These are phyloP conservation scores for Nothopassalora personata DNA, from an alignment of 2,329 filamentous ascomycete genomes.

Conservation along the genomic window DNA sequence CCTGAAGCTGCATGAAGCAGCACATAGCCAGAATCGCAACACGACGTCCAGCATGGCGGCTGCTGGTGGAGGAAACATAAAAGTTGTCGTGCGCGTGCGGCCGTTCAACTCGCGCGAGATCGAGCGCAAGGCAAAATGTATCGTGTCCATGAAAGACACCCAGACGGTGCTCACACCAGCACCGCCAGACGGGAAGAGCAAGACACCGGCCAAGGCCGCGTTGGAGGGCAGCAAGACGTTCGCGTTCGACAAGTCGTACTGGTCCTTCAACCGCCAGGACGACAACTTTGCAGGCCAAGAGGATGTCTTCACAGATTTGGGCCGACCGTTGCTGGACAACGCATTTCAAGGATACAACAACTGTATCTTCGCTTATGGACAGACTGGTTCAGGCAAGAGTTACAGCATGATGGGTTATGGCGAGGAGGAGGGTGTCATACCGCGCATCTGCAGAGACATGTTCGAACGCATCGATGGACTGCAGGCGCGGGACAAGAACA, in stretches of 20 bases:
- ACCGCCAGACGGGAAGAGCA: slow-evolving; percentile 54
- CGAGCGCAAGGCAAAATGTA: slow-evolving; percentile 91
- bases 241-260: slow-evolving; percentile 95
- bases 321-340: slow-evolving; percentile 88
- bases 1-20: slow-evolving; percentile 1
- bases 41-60: slow-evolving; percentile 21
- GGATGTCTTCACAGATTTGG: slow-evolving; percentile 80
- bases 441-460: slow-evolving; percentile 96
- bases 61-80: slow-evolving; percentile 85
- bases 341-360: slow-evolving; percentile 99
- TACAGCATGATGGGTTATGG: slow-evolving; percentile 99
- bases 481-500: slow-evolving; percentile 64
- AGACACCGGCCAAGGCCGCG: slow-evolving; percentile 57
- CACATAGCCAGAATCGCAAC: slow-evolving; percentile 1
- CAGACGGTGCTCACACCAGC: slow-evolving; percentile 84
- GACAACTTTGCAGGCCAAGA: slow-evolving; percentile 84
- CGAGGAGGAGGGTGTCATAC: slow-evolving; percentile 90
- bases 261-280: slow-evolving; percentile 86
- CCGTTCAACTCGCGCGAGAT: slow-evolving; percentile 84
- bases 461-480: slow-evolving; percentile 75
- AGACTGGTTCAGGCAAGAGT: slow-evolving; percentile 96
- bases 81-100: slow-evolving; percentile 95
- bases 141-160: slow-evolving; percentile 90
- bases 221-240: slow-evolving; percentile 72
- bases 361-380: slow-evolving; percentile 98